Evolutionary conservation across 2,329 filamentous ascomycete genomes (phyloP).

Genomic region (Fusarium bulbicola): DNA sequence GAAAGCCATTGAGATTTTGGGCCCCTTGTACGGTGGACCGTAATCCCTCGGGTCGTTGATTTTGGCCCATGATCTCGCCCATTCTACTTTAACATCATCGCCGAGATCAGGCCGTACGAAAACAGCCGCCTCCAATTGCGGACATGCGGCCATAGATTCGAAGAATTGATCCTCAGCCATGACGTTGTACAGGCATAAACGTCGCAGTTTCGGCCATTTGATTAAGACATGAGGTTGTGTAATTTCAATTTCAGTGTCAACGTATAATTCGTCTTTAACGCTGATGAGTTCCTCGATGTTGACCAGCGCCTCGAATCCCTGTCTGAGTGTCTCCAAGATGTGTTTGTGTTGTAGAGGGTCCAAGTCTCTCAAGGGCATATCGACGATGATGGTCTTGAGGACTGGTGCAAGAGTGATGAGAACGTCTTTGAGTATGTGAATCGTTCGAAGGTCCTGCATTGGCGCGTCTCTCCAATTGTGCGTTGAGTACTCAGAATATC

Average conservation of each 20-base stretch:
- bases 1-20: neutral
- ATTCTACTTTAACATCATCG: neutral
- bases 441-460: conserved; percentile 3
- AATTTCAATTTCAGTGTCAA: neutral
- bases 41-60: accelerated
- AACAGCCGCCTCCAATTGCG: conserved; percentile 4
- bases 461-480: neutral
- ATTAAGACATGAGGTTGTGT: conserved; percentile 20
- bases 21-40: neutral
- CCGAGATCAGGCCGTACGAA: neutral
- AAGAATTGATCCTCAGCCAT: neutral
- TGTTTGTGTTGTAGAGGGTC: neutral
- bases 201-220: conserved; percentile 34
- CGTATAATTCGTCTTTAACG: conserved; percentile 30
- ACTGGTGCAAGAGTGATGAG: conserved; percentile 18
- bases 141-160: neutral
- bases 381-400: conserved; percentile 23
- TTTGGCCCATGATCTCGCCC: neutral
- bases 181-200: conserved; percentile 29
- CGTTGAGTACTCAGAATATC: neutral
- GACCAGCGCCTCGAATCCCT: conserved; percentile 25
- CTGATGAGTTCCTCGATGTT: conserved; percentile 40
- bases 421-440: neutral
- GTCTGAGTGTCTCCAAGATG: conserved; percentile 13
- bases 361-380: conserved; percentile 33